Percentiles rank a stretch among this genome's conserved stretches.
phyloP scores from a whole-genome alignment of 345 rosid genomes.

The Hibiscus trionum region DNA sequence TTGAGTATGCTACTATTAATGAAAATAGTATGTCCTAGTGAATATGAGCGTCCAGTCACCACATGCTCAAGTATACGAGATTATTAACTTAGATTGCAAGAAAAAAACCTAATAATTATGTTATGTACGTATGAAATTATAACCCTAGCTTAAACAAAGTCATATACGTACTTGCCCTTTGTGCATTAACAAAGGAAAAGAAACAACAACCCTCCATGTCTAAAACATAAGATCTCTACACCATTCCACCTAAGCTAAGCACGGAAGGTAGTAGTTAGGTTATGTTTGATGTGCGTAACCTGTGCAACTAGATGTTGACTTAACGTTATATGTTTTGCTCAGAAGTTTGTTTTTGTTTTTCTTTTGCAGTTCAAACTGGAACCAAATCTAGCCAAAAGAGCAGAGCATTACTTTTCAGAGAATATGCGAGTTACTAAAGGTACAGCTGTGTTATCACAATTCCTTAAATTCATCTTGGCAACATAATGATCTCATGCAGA shows the following conservation, averaged over 20 bases:
- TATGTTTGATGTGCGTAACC: neutral
- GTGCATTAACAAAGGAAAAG: neutral
- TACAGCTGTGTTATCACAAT: conserved; percentile 2
- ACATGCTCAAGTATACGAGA: neutral
- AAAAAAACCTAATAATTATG: neutral
- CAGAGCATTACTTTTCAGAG: conserved; percentile 85
- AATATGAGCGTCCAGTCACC: neutral
- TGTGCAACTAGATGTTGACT: neutral
- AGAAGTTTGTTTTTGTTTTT: neutral
- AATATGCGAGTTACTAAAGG: conserved; percentile 75
- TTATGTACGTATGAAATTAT: neutral
- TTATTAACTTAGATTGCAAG: neutral
- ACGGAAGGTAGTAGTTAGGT: neutral
- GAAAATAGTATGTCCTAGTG: neutral
- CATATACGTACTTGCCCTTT: neutral
- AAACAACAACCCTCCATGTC: neutral
- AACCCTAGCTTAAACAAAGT: neutral
- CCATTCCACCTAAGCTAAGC: neutral
- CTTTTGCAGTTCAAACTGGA: conserved; percentile 45
- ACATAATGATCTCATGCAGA: neutral
- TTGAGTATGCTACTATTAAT: neutral
- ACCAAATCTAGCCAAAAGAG: conserved; percentile 62
- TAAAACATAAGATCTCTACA: neutral
- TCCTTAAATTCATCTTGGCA: neutral
- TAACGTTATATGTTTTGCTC: neutral